Conservation (phyloP, 2,329 filamentous ascomycete species). For the Calonectria hongkongensis region DNA sequence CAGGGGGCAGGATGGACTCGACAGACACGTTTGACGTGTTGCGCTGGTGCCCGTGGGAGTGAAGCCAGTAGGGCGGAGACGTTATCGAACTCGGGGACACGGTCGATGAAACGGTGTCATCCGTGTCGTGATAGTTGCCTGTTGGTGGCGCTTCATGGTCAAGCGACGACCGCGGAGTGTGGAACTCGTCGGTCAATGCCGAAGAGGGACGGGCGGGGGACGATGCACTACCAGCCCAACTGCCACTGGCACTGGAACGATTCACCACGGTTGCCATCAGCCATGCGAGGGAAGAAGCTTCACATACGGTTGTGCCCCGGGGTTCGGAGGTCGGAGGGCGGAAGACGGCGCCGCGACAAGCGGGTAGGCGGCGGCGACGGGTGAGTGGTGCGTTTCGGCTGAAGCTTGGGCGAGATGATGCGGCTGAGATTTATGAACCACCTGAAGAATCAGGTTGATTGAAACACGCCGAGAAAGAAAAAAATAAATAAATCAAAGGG, state of each 20-base stretch:
- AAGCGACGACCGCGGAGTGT: constrained; percentile 55
- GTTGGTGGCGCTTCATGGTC: constrained; percentile 42
- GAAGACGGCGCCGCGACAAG: constrained; percentile 19
- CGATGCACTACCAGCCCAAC: constrained; percentile 46
- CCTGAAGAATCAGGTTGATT: constrained; percentile 3
- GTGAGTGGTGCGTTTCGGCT: constrained; percentile 33
- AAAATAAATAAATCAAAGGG: not conserved
- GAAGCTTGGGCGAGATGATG: constrained; percentile 27
- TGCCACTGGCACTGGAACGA: constrained; percentile 49
- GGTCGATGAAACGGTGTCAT: constrained; percentile 50
- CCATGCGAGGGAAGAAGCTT: constrained; percentile 51
- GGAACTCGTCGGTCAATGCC: constrained; percentile 48
- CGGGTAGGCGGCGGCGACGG: constrained; percentile 5
- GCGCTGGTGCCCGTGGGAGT: constrained; percentile 60
- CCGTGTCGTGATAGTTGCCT: constrained; percentile 41
- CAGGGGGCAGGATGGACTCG: constrained; percentile 69
- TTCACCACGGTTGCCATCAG: constrained; percentile 60
- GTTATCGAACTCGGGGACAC: constrained; percentile 57
- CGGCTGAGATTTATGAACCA: constrained; percentile 9
- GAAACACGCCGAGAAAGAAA: not conserved
- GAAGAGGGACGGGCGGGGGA: constrained; percentile 42
- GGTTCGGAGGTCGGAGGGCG: constrained; percentile 8
- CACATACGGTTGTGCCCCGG: constrained; percentile 36
- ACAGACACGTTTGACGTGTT: constrained; percentile 66
- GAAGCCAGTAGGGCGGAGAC: constrained; percentile 68